Conservation (phyloP, 352 stramenopile species). For the Blastocystis sp. region DNA sequence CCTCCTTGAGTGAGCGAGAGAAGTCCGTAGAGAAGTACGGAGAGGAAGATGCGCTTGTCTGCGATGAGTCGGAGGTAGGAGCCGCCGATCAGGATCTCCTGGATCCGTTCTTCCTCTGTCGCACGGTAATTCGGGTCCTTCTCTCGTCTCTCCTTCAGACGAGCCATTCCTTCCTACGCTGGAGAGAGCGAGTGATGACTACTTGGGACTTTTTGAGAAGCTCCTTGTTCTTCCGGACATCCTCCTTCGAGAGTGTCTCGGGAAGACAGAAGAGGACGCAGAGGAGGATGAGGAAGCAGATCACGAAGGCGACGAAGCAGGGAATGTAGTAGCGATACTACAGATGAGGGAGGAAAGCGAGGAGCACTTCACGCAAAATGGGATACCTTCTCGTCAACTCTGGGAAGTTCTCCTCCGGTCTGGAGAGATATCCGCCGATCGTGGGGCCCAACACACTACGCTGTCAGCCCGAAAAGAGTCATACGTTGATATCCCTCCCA, state of each 20-base stretch:
- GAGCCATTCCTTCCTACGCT: background rate
- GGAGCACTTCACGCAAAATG: conserved; percentile 15
- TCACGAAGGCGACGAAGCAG: conserved; percentile 27
- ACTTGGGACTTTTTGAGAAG: background rate
- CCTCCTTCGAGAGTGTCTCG: conserved; percentile 59
- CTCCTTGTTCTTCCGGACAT: conserved; percentile 27
- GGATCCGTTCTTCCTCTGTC: conserved; percentile 42
- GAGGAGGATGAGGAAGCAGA: conserved; percentile 10
- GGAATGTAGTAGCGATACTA: conserved; percentile 62
- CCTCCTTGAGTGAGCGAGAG: conserved; percentile 37
- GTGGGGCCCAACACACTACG: conserved; percentile 50
- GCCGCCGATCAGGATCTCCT: background rate
- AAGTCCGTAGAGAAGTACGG: conserved; percentile 9
- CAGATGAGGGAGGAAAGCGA: background rate
- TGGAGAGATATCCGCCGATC: conserved; percentile 32
- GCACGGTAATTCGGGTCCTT: conserved; percentile 1
- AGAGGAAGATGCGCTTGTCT: background rate
- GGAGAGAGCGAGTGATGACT: background rate
- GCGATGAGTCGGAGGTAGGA: background rate
- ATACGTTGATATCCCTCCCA: conserved; percentile 42
- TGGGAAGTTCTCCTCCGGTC: conserved; percentile 56
- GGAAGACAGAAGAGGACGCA: conserved; percentile 49
- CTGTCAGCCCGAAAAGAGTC: background rate
- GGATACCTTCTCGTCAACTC: background rate
- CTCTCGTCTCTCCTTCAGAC: background rate